These are phyloP conservation scores for Tolypocladium ovalisporum DNA, from an alignment of 2,329 filamentous ascomycete species.

Conservation along the genomic window DNA sequence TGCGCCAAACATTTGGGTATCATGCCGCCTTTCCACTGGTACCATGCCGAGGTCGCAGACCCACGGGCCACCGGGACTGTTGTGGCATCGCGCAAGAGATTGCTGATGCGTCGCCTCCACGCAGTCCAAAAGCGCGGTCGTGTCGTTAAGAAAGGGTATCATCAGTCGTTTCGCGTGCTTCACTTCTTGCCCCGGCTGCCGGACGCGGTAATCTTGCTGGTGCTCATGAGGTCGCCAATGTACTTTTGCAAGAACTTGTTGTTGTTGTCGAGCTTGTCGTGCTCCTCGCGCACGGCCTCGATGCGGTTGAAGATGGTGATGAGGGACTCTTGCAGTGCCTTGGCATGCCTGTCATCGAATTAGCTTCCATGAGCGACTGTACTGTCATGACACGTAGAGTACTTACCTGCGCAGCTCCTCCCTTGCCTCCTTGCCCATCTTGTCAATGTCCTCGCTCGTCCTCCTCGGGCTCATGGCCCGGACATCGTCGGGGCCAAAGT, in stretches of 20 bases:
- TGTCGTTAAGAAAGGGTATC: background rate
- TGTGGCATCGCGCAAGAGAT: background rate
- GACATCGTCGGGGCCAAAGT: conserved; percentile 79
- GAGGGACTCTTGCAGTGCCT: conserved; percentile 78
- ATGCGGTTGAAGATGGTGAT: conserved; percentile 86
- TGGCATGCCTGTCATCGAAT: conserved; percentile 58
- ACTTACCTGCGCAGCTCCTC: conserved; percentile 47
- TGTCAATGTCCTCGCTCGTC: conserved; percentile 84
- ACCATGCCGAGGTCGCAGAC: background rate
- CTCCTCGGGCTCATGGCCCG: conserved; percentile 88
- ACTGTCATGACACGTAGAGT: background rate
- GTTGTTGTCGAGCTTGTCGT: conserved; percentile 92
- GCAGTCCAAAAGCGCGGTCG: background rate
- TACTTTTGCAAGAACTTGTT: conserved; percentile 98
- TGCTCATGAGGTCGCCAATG: conserved; percentile 90
- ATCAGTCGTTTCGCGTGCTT: conserved; percentile 7
- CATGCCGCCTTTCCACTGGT: background rate
- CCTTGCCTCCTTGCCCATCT: conserved; percentile 72
- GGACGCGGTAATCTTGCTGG: conserved; percentile 59
- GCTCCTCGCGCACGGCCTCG: conserved; percentile 86
- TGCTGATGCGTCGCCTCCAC: background rate
- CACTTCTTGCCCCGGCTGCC: conserved; percentile 43
- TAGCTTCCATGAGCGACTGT: too few species aligned
- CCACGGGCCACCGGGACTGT: background rate
- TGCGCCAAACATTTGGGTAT: background rate